Base-by-base conservation (phyloP, 2,329 filamentous ascomycete genomes). In the Akanthomyces dipterigenus region DNA sequence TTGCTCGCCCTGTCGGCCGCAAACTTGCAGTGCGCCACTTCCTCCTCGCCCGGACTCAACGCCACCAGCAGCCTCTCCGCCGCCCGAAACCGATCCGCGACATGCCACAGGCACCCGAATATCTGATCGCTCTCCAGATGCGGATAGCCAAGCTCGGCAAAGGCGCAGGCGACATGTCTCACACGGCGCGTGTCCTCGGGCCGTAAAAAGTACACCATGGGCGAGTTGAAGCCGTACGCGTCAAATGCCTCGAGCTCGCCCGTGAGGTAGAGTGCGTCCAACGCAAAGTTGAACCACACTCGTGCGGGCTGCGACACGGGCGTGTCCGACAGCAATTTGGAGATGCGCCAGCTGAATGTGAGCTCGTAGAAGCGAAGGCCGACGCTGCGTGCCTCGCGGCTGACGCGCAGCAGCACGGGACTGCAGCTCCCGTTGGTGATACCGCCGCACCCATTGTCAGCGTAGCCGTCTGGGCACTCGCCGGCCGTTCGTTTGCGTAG, bases 191-290 rank as follows among this genome's bases (percentile, higher is more conserved):
- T 75, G 67, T 81, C 79, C 60, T 74, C 70, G n/a, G 68, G 67
- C 18, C 70, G 67, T 22, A 82, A 63, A 66, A 81, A 82, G 66
- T 81, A 80, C 51, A 77, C 74, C 77, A 80, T 77, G 28, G 80
- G 78, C 56, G 72, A 71, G 71, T 75, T 78, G 72, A 79, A 76
- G 28, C 78, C 79, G 70, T 76, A 75, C 46, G 67, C 70, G 65
- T 80, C 76, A 67, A 73, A 76, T 14, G 78, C 77, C 70, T 81
- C 78, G 12, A 82, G 72, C 67, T 80, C 77, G 57, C 80, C 80
- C 1, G 74, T 69, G 45, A 82, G 73, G 63, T 79, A 76, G 28
- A 82, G 70, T n/a, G 75, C 71, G 70, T 82, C 80, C 31, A 70
- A 70, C 26, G 62, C 67, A 67, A 78, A 82, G 70, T 79, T 77